Percentiles rank a stretch among this genome's conserved stretches.
Evolutionary conservation across 768 basidiomycete genomes (phyloP).

Genomic region (Heimioporus sp.): DNA sequence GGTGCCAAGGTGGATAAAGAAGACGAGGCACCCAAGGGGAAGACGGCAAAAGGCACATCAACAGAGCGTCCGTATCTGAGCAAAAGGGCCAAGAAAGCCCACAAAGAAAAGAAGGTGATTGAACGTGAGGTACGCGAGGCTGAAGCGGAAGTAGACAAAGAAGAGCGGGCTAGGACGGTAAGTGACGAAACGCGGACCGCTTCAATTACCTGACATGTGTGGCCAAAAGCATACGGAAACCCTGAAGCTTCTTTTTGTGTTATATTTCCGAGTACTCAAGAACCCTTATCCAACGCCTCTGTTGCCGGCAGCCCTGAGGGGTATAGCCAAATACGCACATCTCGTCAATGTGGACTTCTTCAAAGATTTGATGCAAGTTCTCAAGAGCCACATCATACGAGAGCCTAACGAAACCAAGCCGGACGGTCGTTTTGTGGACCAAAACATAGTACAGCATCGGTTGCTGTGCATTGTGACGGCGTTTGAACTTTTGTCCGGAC

Average conservation of each 20-base stretch:
- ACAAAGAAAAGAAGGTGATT: conserved; percentile 88
- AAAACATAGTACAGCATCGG: conserved; percentile 50
- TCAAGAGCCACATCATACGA: conserved; percentile 72
- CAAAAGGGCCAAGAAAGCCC: conserved; percentile 84
- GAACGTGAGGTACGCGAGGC: conserved; percentile 92
- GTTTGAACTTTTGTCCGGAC: conserved; percentile 95
- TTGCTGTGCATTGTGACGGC: conserved; percentile 91
- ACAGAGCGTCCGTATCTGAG: conserved; percentile 74
- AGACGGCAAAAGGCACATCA: conserved; percentile 51
- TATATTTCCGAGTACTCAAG: conserved; percentile 97
- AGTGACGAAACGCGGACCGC: conserved; percentile 32
- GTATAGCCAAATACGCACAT: conserved; percentile 92
- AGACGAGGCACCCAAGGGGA: conserved; percentile 42
- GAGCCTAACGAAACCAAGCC: conserved; percentile 42
- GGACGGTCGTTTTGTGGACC: conserved; percentile 29
- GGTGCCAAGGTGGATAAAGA: conserved; percentile 62
- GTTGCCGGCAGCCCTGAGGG: conserved; percentile 83
- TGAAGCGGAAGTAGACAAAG: conserved; percentile 89
- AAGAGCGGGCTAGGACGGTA: conserved; percentile 81
- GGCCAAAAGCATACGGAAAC: conserved; percentile 89
- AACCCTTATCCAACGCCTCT: conserved; percentile 74
- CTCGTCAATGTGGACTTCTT: conserved; percentile 99
- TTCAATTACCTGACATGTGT: conserved; percentile 18
- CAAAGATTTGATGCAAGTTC: conserved; percentile 86
- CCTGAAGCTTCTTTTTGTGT: conserved; percentile 91